phyloP scores from a whole-genome alignment of 116 monocot genomes.

The Thalassia testudinum region DNA sequence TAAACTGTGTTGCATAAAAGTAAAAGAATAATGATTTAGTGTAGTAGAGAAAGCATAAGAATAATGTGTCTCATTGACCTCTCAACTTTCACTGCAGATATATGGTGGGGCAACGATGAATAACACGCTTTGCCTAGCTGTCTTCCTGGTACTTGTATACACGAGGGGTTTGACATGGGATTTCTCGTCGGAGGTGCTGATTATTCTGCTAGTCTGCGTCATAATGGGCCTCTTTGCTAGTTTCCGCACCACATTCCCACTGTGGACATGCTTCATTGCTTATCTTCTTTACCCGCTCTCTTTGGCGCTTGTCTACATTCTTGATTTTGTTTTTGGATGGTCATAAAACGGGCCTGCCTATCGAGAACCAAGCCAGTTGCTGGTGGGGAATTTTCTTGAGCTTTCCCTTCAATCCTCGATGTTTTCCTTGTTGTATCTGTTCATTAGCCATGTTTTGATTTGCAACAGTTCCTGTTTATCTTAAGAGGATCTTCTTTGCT shows the following conservation, averaged over 20 bases:
- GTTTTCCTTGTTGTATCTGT: too few relatives aligned
- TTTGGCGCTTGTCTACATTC: slow-evolving; percentile 65
- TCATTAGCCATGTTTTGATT: too few relatives aligned
- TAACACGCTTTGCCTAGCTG: slow-evolving; percentile 90
- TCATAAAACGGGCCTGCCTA: slow-evolving; percentile 31
- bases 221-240: slow-evolving; percentile 82
- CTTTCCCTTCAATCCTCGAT: too few relatives aligned
- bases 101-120: slow-evolving; percentile 97
- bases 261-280: slow-evolving; percentile 79
- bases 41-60: too few relatives aligned
- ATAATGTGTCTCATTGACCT: too few relatives aligned
- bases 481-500: too few relatives aligned
- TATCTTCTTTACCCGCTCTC: slow-evolving; percentile 62
- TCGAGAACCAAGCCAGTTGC: too few relatives aligned
- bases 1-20: too few relatives aligned
- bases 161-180: slow-evolving; percentile 58
- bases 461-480: too few relatives aligned
- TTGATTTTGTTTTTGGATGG: slow-evolving; percentile 75
- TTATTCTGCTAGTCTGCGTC: slow-evolving; percentile 70
- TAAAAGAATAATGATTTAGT: too few relatives aligned
- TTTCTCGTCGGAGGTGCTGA: slow-evolving; percentile 75
- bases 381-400: too few relatives aligned
- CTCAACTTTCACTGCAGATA: slow-evolving; percentile 33
- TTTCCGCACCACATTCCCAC: slow-evolving; percentile 77
- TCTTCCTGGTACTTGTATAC: slow-evolving; percentile 75